These are phyloP conservation scores for Spatholobus suberectus DNA, from an alignment of 306 rosid genomes.

Conservation along the genomic window DNA sequence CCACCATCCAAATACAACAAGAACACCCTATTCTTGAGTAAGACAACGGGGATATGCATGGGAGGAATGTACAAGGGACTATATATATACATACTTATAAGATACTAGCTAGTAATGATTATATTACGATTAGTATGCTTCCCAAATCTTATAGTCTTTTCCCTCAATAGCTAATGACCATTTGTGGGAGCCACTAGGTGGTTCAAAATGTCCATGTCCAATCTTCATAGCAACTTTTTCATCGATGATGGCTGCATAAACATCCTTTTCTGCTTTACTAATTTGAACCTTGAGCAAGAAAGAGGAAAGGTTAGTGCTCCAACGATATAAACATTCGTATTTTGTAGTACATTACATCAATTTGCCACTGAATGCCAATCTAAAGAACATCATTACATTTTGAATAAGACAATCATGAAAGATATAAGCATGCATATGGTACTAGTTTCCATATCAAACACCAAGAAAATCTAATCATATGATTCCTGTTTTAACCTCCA, in stretches of 20 bases:
- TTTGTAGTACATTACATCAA: not conserved
- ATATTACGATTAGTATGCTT: slow-evolving; percentile 49
- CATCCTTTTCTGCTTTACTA: slow-evolving; percentile 67
- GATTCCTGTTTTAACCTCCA: not conserved
- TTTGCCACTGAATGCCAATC: not conserved
- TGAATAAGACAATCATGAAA: slow-evolving; percentile 6
- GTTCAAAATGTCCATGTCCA: slow-evolving; percentile 86
- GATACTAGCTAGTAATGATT: not conserved
- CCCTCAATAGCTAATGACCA: slow-evolving; percentile 72
- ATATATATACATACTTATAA: not conserved
- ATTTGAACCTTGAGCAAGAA: slow-evolving; percentile 60
- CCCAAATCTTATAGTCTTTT: slow-evolving; percentile 84
- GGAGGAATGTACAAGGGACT: not conserved
- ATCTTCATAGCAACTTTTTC: slow-evolving; percentile 74
- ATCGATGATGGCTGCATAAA: slow-evolving; percentile 78
- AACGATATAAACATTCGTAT: not conserved
- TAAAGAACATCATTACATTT: not conserved
- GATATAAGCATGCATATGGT: not conserved
- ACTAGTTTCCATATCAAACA: slow-evolving; percentile 2
- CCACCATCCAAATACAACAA: slow-evolving; percentile 12
- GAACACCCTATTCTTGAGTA: slow-evolving; percentile 6
- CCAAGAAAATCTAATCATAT: not conserved
- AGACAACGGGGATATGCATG: not conserved
- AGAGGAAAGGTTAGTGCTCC: slow-evolving; percentile 25
- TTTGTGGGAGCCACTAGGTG: slow-evolving; percentile 50